Conservation (phyloP, 2,329 filamentous ascomycete species). For the Fusarium sp. region DNA sequence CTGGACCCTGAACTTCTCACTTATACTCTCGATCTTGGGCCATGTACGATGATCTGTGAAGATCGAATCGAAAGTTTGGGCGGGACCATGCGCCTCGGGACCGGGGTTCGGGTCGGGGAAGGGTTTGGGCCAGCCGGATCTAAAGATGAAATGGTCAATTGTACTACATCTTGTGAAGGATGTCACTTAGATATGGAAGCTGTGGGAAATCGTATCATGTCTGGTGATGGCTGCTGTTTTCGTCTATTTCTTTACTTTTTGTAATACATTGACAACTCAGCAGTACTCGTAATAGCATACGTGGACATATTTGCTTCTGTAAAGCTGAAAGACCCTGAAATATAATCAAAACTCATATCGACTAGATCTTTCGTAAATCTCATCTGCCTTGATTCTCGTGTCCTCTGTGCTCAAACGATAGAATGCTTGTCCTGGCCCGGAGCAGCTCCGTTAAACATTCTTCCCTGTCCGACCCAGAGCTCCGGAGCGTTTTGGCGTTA, state of each 20-base stretch:
- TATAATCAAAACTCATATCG: not conserved
- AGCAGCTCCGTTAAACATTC: conserved; percentile 8
- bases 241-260: not conserved
- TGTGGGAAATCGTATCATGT: conserved; percentile 9
- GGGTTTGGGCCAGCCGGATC: not conserved
- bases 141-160: not conserved
- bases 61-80: conserved; percentile 19
- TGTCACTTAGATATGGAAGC: not conserved
- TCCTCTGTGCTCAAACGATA: not conserved
- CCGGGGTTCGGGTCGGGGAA: conserved; percentile 7
- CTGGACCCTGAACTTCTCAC: conserved; percentile 14
- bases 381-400: not conserved
- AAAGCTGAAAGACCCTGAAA: not conserved
- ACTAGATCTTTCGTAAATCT: not conserved
- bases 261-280: not conserved
- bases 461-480: conserved; percentile 3
- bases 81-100: conserved; percentile 1
- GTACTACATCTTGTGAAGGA: not conserved
- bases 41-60: conserved; percentile 15
- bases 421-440: conserved; percentile 6
- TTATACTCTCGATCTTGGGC: conserved; percentile 19
- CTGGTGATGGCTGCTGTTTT: not conserved
- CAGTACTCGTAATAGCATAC: not conserved
- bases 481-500: not conserved
- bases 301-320: conserved; percentile 4